Conservation (phyloP, 2,329 filamentous ascomycete species). For the Tolypocladium ophioglossoides region DNA sequence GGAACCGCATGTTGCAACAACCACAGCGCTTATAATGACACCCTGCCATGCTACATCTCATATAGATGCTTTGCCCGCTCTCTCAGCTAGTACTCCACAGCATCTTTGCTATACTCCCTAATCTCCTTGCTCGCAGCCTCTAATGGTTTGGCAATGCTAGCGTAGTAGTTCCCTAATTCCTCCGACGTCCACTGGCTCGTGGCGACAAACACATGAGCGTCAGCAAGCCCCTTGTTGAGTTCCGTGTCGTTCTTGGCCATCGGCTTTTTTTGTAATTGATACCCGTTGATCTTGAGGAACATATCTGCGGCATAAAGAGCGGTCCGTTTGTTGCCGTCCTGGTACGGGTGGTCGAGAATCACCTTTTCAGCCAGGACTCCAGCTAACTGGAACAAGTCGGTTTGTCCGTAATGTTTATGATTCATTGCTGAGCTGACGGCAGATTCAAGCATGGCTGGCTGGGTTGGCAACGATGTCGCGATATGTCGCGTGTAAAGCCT, state of each 20-base stretch:
- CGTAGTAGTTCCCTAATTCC: slow-evolving; percentile 7
- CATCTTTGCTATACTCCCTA: too few relatives aligned
- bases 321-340: slow-evolving; percentile 11
- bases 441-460: slow-evolving; percentile 7
- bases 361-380: slow-evolving; percentile 11
- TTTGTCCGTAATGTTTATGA: slow-evolving; percentile 9
- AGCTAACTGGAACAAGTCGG: slow-evolving; percentile 9
- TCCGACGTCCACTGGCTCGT: slow-evolving; percentile 7
- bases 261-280: slow-evolving; percentile 5
- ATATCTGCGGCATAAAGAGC: slow-evolving; percentile 9
- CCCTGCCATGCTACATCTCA: too few relatives aligned
- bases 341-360: slow-evolving; percentile 11
- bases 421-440: slow-evolving; percentile 7
- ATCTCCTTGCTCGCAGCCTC: neutral
- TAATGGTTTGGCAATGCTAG: slow-evolving; percentile 3
- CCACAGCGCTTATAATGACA: too few relatives aligned
- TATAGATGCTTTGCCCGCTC: too few relatives aligned
- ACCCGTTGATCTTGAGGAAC: slow-evolving; percentile 11
- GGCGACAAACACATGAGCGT: slow-evolving; percentile 7
- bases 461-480: slow-evolving; percentile 1
- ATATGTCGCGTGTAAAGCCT: slow-evolving; percentile 4
- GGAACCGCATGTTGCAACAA: too few relatives aligned
- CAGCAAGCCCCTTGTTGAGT: slow-evolving; percentile 3
- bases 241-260: neutral
- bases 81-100: too few relatives aligned